Conservation (phyloP, 2,329 filamentous ascomycete species). For the Xylaria sp. region DNA sequence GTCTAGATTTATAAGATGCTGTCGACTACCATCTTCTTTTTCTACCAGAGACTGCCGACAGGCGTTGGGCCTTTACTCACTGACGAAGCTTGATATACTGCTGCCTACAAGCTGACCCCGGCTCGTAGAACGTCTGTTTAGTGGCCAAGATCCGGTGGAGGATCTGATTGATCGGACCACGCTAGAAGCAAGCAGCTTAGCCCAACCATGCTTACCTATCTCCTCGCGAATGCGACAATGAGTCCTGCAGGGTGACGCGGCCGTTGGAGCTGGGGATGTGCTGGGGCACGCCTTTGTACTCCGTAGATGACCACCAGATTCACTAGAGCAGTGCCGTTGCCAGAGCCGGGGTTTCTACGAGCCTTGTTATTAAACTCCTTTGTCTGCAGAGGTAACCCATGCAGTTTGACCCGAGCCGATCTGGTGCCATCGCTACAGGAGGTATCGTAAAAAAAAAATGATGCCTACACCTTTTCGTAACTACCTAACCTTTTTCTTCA, state of each 20-base stretch:
- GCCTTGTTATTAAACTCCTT: background rate
- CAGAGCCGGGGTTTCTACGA: background rate
- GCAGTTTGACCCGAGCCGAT: background rate
- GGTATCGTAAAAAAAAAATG: background rate
- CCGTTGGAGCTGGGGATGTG: conserved; percentile 2
- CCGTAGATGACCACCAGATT: background rate
- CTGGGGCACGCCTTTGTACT: background rate
- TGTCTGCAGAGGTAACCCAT: background rate
- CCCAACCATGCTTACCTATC: conserved; percentile 10
- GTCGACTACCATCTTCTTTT: background rate
- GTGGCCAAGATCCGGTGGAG: conserved; percentile 4
- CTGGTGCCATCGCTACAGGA: conserved; percentile 1
- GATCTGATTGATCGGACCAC: conserved; percentile 21
- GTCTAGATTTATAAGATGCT: background rate
- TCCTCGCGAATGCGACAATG: background rate
- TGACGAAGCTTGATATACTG: conserved; percentile 6
- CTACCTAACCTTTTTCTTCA: conserved; percentile 8
- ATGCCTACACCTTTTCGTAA: background rate
- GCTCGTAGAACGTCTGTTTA: conserved; percentile 4
- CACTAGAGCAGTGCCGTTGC: background rate
- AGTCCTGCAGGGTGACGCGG: conserved; percentile 27
- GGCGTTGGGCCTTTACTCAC: conserved; percentile 13
- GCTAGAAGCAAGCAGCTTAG: conserved; percentile 11
- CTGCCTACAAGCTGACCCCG: conserved; percentile 15
- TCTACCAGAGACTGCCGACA: background rate